Conservation (phyloP, 1,139 yeast species). For the Blastobotrys apis region DNA sequence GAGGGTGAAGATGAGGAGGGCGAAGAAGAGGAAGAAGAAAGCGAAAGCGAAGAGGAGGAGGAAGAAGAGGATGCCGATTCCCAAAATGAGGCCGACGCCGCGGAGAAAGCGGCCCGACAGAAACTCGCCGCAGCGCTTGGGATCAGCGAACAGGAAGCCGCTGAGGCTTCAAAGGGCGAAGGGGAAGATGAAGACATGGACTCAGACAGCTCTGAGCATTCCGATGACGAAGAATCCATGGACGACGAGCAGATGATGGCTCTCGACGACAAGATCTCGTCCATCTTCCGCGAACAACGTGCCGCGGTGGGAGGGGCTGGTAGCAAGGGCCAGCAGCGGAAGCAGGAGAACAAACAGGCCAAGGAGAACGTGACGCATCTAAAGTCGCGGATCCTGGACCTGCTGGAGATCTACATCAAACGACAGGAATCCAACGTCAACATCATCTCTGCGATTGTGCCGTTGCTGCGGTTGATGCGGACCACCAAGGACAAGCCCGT, state of each 20-base stretch:
- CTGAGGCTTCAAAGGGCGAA: conserved; percentile 19
- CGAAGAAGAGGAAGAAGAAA: conserved; percentile 32
- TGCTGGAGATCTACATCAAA: conserved; percentile 60
- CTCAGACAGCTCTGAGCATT: conserved; percentile 49
- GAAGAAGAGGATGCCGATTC: conserved; percentile 35
- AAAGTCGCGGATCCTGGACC: conserved; percentile 73
- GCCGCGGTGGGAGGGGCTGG: conserved; percentile 22
- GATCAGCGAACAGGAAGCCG: conserved; percentile 8
- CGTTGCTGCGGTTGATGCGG: conserved; percentile 57
- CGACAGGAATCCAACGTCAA: conserved; percentile 43
- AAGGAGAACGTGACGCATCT: conserved; percentile 73
- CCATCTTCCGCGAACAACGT: conserved; percentile 68
- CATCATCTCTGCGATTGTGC: conserved; percentile 48
- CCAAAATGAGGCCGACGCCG: conserved; percentile 27
- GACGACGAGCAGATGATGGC: conserved; percentile 98
- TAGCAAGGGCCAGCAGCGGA: conserved; percentile 27
- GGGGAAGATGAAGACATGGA: conserved; percentile 43
- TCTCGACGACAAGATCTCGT: conserved; percentile 77
- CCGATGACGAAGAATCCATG: conserved; percentile 77
- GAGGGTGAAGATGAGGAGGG: conserved; percentile 37
- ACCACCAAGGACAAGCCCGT: conserved; percentile 65
- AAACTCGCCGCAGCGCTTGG: conserved; percentile 49
- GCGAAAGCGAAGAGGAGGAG: conserved; percentile 37
- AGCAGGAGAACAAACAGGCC: conserved; percentile 59
- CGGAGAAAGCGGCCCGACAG: conserved; percentile 30